Evolutionary conservation across 2,329 filamentous ascomycete species (phyloP).

Genomic region (Domatiomyces globalis): DNA sequence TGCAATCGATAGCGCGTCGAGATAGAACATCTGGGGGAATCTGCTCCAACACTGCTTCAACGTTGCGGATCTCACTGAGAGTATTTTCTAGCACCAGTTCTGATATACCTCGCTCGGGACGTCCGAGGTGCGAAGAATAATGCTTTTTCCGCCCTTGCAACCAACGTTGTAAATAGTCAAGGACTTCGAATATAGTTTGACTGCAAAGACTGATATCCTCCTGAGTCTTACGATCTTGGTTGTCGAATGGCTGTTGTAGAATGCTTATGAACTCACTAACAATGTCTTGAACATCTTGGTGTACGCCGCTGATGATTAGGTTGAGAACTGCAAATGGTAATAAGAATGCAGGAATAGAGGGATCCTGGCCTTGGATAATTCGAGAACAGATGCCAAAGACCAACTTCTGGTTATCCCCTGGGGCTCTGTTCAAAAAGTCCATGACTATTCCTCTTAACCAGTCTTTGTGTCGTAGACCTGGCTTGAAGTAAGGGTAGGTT

Average conservation of each 20-base stretch:
- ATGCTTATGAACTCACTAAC: conserved; percentile 61
- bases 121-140: conserved; percentile 5
- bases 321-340: conserved; percentile 79
- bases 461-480: conserved; percentile 49
- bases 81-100: conserved; percentile 9
- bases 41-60: conserved; percentile 57
- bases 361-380: conserved; percentile 71
- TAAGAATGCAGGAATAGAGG: conserved; percentile 74
- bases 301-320: conserved; percentile 58
- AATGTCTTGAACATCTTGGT: conserved; percentile 48
- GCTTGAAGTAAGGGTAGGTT: conserved; percentile 65
- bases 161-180: conserved; percentile 89
- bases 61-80: conserved; percentile 39
- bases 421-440: conserved; percentile 66
- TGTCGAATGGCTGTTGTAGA: conserved; percentile 48
- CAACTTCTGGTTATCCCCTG: conserved; percentile 57
- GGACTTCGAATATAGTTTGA: conserved; percentile 78
- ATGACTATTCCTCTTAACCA: conserved; percentile 74
- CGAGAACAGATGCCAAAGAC: conserved; percentile 72
- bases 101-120: conserved; percentile 10
- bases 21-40: conserved; percentile 64
- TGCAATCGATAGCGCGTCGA: conserved; percentile 77
- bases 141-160: conserved; percentile 59
- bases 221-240: conserved; percentile 41
- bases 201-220: conserved; percentile 75